Conservation (phyloP, 495 filamentous ascomycete species). For the Neurospora sublineolata region DNA sequence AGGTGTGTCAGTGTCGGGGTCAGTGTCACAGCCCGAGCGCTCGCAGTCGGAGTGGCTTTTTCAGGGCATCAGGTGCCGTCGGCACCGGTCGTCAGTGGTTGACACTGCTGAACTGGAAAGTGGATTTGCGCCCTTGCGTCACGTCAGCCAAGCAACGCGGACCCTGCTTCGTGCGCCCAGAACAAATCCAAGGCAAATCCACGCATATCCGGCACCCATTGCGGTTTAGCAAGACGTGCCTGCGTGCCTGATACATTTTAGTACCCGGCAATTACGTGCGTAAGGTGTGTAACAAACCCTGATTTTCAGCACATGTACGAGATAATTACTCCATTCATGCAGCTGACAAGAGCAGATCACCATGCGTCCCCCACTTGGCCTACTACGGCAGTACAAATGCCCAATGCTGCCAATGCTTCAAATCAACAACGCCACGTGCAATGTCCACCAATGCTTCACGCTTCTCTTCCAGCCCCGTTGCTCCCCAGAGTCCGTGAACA, state of each 20-base stretch:
- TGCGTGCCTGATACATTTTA: neutral
- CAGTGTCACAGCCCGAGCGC: neutral
- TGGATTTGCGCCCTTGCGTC: neutral
- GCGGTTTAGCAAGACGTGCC: neutral
- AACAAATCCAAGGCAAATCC: neutral
- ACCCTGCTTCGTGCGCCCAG: neutral
- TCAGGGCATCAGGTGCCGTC: neutral
- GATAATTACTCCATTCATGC: neutral
- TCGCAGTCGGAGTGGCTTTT: neutral
- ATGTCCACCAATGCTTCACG: neutral
- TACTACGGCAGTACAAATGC: neutral
- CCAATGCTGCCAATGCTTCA: neutral
- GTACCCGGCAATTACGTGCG: neutral
- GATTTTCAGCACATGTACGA: neutral
- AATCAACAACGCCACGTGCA: neutral
- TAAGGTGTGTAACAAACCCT: neutral
- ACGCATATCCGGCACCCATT: neutral
- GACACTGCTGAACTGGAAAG: neutral
- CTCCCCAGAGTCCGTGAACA: neutral
- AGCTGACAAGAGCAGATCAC: neutral
- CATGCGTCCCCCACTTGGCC: neutral
- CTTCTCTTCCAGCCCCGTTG: neutral
- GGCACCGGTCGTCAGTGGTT: neutral
- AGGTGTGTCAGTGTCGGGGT: neutral
- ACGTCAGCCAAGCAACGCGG: neutral